Evolutionary conservation across 345 rosid species (phyloP).

Genomic region (Murraya koenigii): DNA sequence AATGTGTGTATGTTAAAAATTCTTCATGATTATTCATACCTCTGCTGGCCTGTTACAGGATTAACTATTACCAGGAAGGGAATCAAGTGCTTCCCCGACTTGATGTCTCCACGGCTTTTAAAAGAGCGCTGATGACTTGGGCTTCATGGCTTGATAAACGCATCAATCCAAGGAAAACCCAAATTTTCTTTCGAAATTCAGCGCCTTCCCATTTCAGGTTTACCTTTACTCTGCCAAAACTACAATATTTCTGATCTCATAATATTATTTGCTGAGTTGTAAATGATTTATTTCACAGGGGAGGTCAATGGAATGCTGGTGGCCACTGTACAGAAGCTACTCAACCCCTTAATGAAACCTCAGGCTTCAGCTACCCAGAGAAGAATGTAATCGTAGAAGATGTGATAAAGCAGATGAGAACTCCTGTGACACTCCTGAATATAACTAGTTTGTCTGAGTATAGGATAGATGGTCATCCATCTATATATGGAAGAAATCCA

Average conservation of each 20-base stretch:
- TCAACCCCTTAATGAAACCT: constrained; percentile 45
- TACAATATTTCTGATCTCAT: background rate
- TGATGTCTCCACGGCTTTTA: constrained; percentile 66
- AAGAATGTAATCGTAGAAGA: constrained; percentile 53
- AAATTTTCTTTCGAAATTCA: constrained; percentile 76
- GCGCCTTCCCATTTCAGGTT: constrained; percentile 96
- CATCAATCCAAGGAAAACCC: constrained; percentile 61
- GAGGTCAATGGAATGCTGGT: constrained; percentile 89
- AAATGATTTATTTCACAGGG: constrained; percentile 39
- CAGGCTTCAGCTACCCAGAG: constrained; percentile 29
- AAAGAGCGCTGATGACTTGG: constrained; percentile 81
- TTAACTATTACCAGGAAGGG: constrained; percentile 94
- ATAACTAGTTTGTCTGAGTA: constrained; percentile 58
- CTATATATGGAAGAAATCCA: constrained; percentile 52
- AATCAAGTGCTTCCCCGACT: constrained; percentile 61
- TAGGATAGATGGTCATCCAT: constrained; percentile 80
- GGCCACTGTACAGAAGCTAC: constrained; percentile 77
- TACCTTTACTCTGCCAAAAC: background rate
- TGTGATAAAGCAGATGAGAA: constrained; percentile 62
- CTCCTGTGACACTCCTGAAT: constrained; percentile 63
- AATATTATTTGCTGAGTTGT: background rate
- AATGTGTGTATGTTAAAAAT: background rate
- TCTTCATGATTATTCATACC: background rate
- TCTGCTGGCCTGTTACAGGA: constrained; percentile 40
- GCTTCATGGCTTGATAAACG: constrained; percentile 83